Conservation (phyloP, 495 filamentous ascomycete genomes). For the Jackrogersella minutella region DNA sequence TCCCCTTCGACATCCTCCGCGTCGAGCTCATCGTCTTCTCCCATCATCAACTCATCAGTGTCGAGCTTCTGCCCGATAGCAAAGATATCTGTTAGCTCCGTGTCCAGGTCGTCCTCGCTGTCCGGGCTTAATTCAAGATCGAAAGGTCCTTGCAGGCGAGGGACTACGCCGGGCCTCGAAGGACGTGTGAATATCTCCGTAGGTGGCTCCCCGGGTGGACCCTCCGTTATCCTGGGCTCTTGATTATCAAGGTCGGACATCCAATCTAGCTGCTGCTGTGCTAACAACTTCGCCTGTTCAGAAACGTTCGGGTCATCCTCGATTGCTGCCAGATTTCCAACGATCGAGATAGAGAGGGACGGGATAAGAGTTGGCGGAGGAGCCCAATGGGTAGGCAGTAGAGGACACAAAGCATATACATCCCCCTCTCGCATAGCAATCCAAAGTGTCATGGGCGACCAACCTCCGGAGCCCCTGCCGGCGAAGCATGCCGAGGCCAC, state of each 20-base stretch:
- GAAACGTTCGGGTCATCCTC: conserved; percentile 65
- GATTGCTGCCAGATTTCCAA: conserved; percentile 67
- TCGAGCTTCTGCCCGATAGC: conserved; percentile 65
- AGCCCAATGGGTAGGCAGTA: conserved; percentile 82
- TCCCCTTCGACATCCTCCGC: conserved; percentile 65
- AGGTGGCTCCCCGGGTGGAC: conserved; percentile 47
- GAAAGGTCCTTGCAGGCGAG: conserved; percentile 87
- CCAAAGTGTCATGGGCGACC: conserved; percentile 93
- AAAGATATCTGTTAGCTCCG: conserved; percentile 62
- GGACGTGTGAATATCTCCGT: conserved; percentile 76
- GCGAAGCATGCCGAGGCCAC: conserved; percentile 86
- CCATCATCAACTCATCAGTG: conserved; percentile 65
- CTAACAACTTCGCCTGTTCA: conserved; percentile 65
- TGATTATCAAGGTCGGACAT: conserved; percentile 81
- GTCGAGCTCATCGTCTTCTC: conserved; percentile 65
- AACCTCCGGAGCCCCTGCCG: conserved; percentile 76
- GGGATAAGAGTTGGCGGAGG: conserved; percentile 78
- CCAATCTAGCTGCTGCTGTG: conserved; percentile 80
- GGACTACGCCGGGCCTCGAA: conserved; percentile 71
- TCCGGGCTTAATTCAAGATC: conserved; percentile 70
- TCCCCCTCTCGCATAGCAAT: conserved; percentile 88
- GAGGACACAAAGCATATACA: conserved; percentile 88
- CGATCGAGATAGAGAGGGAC: conserved; percentile 76
- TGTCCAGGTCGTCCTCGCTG: conserved; percentile 71
- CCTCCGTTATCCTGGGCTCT: conserved; percentile 65